Evolutionary conservation across 2,329 filamentous ascomycete species (phyloP).

Genomic region (Sporothrix brunneoviolacea): DNA sequence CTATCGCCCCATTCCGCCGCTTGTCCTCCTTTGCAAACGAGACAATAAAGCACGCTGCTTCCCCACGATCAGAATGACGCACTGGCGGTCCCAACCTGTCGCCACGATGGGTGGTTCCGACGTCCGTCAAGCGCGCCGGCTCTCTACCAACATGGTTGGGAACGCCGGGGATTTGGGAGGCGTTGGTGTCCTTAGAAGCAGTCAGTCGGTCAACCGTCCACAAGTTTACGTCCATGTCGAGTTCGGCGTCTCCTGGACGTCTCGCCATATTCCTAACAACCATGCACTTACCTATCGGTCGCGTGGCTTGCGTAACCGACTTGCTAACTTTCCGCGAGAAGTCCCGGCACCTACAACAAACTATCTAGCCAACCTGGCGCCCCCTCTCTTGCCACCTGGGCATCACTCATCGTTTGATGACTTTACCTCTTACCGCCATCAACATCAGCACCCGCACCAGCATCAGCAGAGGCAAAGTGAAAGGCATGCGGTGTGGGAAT

Average conservation of each 20-base stretch:
- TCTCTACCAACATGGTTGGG: not conserved
- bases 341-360: conserved; percentile 40
- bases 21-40: too few species aligned
- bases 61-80: conserved; percentile 2
- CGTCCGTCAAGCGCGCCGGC: not conserved
- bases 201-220: conserved; percentile 24
- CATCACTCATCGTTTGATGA: not conserved
- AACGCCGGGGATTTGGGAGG: conserved; percentile 1
- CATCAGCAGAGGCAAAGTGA: conserved; percentile 11
- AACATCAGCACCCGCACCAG: too few species aligned
- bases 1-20: too few species aligned
- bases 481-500: conserved; percentile 13
- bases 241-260: conserved; percentile 43
- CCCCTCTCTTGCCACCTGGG: conserved; percentile 12
- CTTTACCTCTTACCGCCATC: not conserved
- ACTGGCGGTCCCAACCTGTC: conserved; percentile 4
- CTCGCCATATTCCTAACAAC: conserved; percentile 28
- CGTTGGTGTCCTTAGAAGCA: conserved; percentile 1
- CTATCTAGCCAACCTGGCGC: conserved; percentile 28
- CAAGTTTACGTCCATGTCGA: conserved; percentile 46
- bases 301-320: conserved; percentile 36
- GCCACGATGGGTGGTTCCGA: conserved; percentile 2
- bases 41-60: not conserved
- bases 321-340: conserved; percentile 38
- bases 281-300: conserved; percentile 43